phyloP scores from a whole-genome alignment of 2,329 filamentous ascomycete genomes.

The Neopestalotiopsis clavispora region DNA sequence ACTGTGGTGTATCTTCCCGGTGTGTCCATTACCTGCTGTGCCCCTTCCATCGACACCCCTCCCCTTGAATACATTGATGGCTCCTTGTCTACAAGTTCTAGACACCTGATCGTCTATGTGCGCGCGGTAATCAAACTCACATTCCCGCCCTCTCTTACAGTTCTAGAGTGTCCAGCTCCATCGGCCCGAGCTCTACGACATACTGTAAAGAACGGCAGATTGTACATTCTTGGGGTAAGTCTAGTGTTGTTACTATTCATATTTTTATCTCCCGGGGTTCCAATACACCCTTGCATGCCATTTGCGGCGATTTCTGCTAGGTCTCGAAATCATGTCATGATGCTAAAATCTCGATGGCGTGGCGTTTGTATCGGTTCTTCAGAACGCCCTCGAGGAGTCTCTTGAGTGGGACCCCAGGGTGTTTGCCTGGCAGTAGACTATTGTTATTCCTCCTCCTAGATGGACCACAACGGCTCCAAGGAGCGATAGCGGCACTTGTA shows the following conservation, averaged over 20 bases:
- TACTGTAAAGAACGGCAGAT: slow-evolving; percentile 30
- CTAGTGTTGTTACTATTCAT: slow-evolving; percentile 28
- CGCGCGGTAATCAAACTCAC: slow-evolving; percentile 37
- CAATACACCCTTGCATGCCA: slow-evolving; percentile 37
- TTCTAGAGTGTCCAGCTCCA: slow-evolving; percentile 1
- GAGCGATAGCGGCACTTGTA: slow-evolving; percentile 15
- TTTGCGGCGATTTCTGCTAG: slow-evolving; percentile 19
- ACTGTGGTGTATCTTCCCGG: slow-evolving; percentile 19
- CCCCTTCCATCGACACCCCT: slow-evolving; percentile 25
- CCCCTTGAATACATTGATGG: slow-evolving; percentile 20
- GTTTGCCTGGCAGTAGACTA: slow-evolving; percentile 29
- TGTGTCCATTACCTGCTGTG: slow-evolving; percentile 24
- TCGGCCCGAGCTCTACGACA: slow-evolving; percentile 26
- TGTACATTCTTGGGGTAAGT: slow-evolving; percentile 36
- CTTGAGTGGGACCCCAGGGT: slow-evolving; percentile 24
- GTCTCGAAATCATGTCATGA: slow-evolving; percentile 18
- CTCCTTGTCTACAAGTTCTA: slow-evolving; percentile 29
- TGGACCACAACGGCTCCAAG: slow-evolving; percentile 19
- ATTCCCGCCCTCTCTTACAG: slow-evolving; percentile 31
- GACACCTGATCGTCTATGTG: slow-evolving; percentile 32
- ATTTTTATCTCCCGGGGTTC: slow-evolving; percentile 20
- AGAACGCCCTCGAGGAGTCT: slow-evolving; percentile 31
- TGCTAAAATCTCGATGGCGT: slow-evolving; percentile 27
- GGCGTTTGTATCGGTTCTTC: slow-evolving; percentile 33
- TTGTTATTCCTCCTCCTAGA: slow-evolving; percentile 26